Percentiles rank a stretch among this genome's conserved stretches.
Evolutionary conservation across 1,139 yeast species (phyloP).

Genomic region (Suhomyces guaymorum): DNA sequence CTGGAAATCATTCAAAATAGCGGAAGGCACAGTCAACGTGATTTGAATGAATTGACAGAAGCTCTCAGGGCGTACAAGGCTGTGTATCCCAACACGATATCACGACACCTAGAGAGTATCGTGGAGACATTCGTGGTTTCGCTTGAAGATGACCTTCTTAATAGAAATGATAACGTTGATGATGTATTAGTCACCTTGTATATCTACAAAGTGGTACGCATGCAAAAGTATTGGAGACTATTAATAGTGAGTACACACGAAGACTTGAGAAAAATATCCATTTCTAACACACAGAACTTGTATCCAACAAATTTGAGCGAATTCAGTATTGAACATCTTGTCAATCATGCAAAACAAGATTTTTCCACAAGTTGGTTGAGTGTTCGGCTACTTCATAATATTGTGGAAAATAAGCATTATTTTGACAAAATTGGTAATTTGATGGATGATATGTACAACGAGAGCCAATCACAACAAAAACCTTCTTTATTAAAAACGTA

Average conservation of each 20-base stretch:
- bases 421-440: not conserved
- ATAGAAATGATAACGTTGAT: not conserved
- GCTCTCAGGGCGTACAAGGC: not conserved
- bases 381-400: not conserved
- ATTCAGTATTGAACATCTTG: not conserved
- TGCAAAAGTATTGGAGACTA: not conserved
- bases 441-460: no score
- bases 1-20: no score
- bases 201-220: not conserved
- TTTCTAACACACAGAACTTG: not conserved
- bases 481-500: not conserved
- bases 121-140: not conserved
- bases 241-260: not conserved
- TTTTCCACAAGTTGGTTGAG: conserved; percentile 3
- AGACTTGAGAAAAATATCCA: not conserved
- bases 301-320: not conserved
- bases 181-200: not conserved
- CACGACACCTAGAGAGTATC: not conserved
- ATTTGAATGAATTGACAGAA: no score
- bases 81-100: not conserved
- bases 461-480: no score
- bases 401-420: not conserved
- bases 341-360: not conserved
- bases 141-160: not conserved
- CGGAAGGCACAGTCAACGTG: no score